These are phyloP conservation scores for Boechera divaricarpa DNA, from an alignment of 345 rosid species.

Conservation along the genomic window DNA sequence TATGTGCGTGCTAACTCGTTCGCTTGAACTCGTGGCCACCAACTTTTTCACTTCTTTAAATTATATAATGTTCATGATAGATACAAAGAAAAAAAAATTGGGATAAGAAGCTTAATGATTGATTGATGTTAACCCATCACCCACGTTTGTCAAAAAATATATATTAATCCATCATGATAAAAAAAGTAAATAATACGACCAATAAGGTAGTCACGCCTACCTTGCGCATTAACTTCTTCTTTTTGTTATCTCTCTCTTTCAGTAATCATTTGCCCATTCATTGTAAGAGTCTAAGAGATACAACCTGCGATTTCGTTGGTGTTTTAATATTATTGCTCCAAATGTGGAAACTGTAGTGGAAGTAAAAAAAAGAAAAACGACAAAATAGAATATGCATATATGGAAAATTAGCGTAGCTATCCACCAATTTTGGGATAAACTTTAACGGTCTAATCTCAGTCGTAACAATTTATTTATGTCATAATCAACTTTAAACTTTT, in stretches of 20 bases:
- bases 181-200: constrained; percentile 29
- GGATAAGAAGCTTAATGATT: constrained; percentile 47
- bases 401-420: constrained; percentile 12
- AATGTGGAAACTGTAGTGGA: constrained; percentile 16
- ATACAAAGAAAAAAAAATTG: constrained; percentile 17
- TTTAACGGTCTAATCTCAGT: constrained; percentile 5
- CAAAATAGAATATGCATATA: background rate
- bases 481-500: background rate
- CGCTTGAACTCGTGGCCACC: constrained; percentile 28
- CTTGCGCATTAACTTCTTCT: constrained; percentile 26
- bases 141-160: constrained; percentile 24
- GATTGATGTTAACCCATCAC: constrained; percentile 46
- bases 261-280: constrained; percentile 36
- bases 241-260: constrained; percentile 27
- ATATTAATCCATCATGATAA: constrained; percentile 18
- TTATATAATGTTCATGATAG: constrained; percentile 30
- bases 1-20: constrained; percentile 18
- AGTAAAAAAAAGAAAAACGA: background rate
- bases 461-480: background rate
- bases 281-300: background rate
- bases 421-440: constrained; percentile 1
- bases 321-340: constrained; percentile 16
- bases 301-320: constrained; percentile 6
- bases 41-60: constrained; percentile 24
- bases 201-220: constrained; percentile 24